A percentile compares a stretch with the other conserved stretches of the same genome.
Evolutionary conservation across 352 stramenopile genomes (phyloP).

Genomic region (Phytopythium sindhum): DNA sequence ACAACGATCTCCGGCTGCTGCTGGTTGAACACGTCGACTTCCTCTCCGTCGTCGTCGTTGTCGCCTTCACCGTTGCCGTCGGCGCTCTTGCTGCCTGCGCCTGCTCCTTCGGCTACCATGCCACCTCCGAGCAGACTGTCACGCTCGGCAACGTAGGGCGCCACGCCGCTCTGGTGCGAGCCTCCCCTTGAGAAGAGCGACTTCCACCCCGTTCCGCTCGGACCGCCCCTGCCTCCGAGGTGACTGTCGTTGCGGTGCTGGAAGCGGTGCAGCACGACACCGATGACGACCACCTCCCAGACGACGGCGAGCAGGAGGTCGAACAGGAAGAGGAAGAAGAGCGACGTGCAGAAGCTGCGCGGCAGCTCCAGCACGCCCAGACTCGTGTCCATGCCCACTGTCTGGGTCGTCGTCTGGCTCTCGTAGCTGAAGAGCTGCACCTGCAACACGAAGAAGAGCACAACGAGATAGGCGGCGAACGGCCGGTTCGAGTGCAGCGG

Average conservation of each 20-base stretch:
- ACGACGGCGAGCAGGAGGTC: slow-evolving; percentile 45
- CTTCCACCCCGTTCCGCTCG: slow-evolving; percentile 13
- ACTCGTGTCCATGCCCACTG: slow-evolving; percentile 53
- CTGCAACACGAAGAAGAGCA: slow-evolving; percentile 50
- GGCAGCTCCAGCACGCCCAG: slow-evolving; percentile 53
- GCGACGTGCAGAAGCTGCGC: slow-evolving; percentile 45
- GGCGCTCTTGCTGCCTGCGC: slow-evolving; percentile 6
- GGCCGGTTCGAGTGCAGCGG: slow-evolving; percentile 50
- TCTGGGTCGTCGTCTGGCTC: slow-evolving; percentile 40
- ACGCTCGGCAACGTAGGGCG: slow-evolving; percentile 43
- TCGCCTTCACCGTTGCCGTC: slow-evolving; percentile 17
- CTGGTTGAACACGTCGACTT: slow-evolving; percentile 27
- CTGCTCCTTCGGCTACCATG: slow-evolving; percentile 9
- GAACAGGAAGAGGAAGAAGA: slow-evolving; percentile 72
- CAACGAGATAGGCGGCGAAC: slow-evolving; percentile 48
- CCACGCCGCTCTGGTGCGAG: slow-evolving; percentile 39
- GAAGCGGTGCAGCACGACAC: slow-evolving; percentile 45
- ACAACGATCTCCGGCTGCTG: slow-evolving; percentile 30
- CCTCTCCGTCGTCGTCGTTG: slow-evolving; percentile 42
- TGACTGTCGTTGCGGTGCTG: slow-evolving; percentile 32
- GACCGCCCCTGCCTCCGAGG: slow-evolving; percentile 6
- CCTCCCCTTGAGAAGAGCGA: slow-evolving; percentile 15
- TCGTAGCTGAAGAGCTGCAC: slow-evolving; percentile 71
- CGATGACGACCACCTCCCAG: slow-evolving; percentile 63
- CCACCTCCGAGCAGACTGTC: slow-evolving; percentile 38